phyloP scores from a whole-genome alignment of 768 basidiomycete species.

The Pleurotus ostreatus region DNA sequence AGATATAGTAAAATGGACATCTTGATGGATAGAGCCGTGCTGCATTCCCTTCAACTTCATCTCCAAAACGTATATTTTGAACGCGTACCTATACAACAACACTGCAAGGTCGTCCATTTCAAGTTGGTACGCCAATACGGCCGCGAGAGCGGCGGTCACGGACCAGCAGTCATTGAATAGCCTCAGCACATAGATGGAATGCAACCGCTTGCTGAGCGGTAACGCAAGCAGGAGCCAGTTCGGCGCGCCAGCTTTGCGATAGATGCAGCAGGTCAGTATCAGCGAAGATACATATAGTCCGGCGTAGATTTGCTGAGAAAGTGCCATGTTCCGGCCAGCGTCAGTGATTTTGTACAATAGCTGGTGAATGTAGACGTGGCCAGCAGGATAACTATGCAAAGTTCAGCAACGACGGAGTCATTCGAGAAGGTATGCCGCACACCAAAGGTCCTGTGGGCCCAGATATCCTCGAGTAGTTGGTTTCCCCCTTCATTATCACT shows the following conservation, averaged over 20 bases:
- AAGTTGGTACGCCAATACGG: conserved; percentile 62
- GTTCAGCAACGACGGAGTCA: background rate
- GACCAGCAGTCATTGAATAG: conserved; percentile 97
- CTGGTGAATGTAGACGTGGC: conserved; percentile 83
- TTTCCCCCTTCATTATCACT: conserved; percentile 74
- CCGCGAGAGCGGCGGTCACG: conserved; percentile 56
- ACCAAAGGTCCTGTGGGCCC: conserved; percentile 94
- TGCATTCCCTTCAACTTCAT: conserved; percentile 20
- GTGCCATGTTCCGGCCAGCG: conserved; percentile 50
- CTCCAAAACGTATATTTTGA: background rate
- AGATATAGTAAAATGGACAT: conserved; percentile 92
- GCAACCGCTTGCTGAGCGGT: conserved; percentile 86
- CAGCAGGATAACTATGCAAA: conserved; percentile 81
- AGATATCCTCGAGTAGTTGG: conserved; percentile 74
- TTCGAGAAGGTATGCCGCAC: conserved; percentile 37
- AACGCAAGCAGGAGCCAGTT: conserved; percentile 74
- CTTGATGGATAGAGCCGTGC: conserved; percentile 85
- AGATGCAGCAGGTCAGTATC: conserved; percentile 62
- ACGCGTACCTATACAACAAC: conserved; percentile 66
- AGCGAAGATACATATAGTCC: conserved; percentile 69
- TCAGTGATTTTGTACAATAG: conserved; percentile 62
- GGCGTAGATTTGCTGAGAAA: conserved; percentile 79
- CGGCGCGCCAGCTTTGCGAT: conserved; percentile 55
- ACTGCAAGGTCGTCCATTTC: conserved; percentile 60
- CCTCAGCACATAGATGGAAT: conserved; percentile 88